Evolutionary conservation across 495 filamentous ascomycete species (phyloP).

Genomic region (Aspergillus haitiensis): DNA sequence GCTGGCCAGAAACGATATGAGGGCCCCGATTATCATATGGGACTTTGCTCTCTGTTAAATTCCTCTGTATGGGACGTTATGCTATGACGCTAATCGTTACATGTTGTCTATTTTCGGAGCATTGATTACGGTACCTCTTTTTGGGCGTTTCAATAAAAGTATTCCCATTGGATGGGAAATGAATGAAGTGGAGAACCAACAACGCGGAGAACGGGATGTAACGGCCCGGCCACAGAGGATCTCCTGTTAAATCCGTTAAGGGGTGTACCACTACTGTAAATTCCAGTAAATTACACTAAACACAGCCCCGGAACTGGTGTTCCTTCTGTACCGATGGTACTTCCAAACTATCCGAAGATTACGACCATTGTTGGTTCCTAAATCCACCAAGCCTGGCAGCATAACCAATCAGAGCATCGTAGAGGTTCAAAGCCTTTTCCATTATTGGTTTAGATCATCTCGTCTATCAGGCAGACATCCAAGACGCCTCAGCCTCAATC

Average conservation of each 20-base stretch:
- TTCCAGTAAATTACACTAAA: constrained; percentile 9
- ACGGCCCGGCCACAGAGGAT: constrained; percentile 9
- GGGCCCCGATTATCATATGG: too few species aligned
- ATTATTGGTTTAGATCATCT: constrained; percentile 29
- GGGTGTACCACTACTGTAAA: background rate
- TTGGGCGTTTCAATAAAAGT: background rate
- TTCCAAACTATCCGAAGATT: constrained; percentile 11
- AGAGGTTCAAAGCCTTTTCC: constrained; percentile 11
- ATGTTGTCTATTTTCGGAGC: constrained; percentile 10
- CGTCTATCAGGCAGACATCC: constrained; percentile 50
- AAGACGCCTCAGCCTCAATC: constrained; percentile 35
- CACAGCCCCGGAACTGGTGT: constrained; percentile 9
- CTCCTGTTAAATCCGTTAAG: background rate
- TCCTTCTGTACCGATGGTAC: background rate
- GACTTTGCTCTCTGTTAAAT: background rate
- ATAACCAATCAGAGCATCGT: constrained; percentile 25
- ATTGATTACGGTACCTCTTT: background rate
- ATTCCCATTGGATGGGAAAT: background rate
- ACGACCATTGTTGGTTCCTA: background rate
- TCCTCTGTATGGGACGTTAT: too few species aligned
- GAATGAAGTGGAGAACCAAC: background rate
- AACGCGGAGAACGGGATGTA: constrained; percentile 7
- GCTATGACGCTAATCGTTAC: background rate
- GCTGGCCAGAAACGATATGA: too few species aligned
- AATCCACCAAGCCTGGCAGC: background rate